These are phyloP conservation scores for Theileria orientalis DNA, from an alignment of 169 alveolate species.

Conservation along the genomic window DNA sequence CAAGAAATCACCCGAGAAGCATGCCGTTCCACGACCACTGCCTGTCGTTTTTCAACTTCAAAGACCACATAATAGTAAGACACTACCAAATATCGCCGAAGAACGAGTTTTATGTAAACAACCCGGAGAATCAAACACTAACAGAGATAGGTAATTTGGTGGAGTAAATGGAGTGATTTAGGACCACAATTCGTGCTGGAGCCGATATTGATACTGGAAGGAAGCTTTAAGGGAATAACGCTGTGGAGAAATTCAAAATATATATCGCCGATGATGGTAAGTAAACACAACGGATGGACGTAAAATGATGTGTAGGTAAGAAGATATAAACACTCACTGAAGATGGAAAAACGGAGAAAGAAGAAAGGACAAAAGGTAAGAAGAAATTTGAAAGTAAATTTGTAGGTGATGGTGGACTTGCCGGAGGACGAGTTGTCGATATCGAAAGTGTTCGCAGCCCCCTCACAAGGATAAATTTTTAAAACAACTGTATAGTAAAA, in stretches of 20 bases:
- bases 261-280: constrained; percentile 54
- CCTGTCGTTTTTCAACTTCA: constrained; percentile 83
- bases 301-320: background rate
- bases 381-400: background rate
- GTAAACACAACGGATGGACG: background rate
- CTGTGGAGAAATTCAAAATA: constrained; percentile 47
- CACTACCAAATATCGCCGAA: constrained; percentile 86
- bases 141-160: constrained; percentile 80
- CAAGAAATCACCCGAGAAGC: constrained; percentile 94
- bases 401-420: constrained; percentile 6
- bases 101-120: constrained; percentile 71
- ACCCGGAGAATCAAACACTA: constrained; percentile 79
- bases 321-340: constrained; percentile 31
- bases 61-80: constrained; percentile 88
- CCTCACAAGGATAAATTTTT: background rate
- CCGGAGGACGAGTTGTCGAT: constrained; percentile 58
- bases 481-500: too few species aligned
- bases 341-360: constrained; percentile 23
- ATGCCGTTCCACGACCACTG: constrained; percentile 95
- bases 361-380: constrained; percentile 17
- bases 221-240: constrained; percentile 79
- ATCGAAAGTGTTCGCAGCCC: constrained; percentile 49
- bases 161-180: constrained; percentile 22
- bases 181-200: constrained; percentile 91
- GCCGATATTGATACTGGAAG: constrained; percentile 86